These are phyloP conservation scores for Debaryomyces castellii DNA, from an alignment of 805 yeast genomes.

Conservation along the genomic window DNA sequence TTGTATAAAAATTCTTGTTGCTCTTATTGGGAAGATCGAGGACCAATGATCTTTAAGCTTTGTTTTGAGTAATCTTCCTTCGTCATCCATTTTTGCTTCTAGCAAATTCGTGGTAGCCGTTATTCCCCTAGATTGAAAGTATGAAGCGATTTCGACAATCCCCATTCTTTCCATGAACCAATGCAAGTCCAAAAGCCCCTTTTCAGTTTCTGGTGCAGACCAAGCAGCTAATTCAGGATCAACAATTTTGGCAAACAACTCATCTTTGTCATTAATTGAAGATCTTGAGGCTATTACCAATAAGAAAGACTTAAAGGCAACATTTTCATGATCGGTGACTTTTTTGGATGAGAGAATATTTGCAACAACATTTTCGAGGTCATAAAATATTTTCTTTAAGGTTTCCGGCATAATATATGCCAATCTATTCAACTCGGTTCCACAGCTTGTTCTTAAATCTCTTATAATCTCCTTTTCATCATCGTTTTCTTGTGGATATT, in stretches of 20 bases:
- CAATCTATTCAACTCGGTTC: slow-evolving; percentile 89
- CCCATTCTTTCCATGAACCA: slow-evolving; percentile 99
- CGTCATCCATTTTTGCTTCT: slow-evolving; percentile 84
- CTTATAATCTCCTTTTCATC: slow-evolving; percentile 78
- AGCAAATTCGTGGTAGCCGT: slow-evolving; percentile 73
- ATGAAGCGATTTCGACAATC: slow-evolving; percentile 87
- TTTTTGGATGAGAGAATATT: slow-evolving; percentile 65
- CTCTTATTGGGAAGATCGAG: slow-evolving; percentile 89
- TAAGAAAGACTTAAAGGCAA: slow-evolving; percentile 88
- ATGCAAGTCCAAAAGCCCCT: slow-evolving; percentile 83
- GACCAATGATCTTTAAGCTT: slow-evolving; percentile 90
- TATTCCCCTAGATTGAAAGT: slow-evolving; percentile 81
- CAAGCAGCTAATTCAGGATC: slow-evolving; percentile 92
- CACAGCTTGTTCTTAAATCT: slow-evolving; percentile 88
- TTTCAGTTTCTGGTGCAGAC: slow-evolving; percentile 88
- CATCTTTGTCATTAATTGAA: slow-evolving; percentile 68
- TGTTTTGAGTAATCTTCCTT: slow-evolving; percentile 72
- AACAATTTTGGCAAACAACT: slow-evolving; percentile 79
- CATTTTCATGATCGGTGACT: slow-evolving; percentile 86
- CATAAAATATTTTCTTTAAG: slow-evolving; percentile 73
- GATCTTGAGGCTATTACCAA: slow-evolving; percentile 90
- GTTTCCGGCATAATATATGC: slow-evolving; percentile 95
- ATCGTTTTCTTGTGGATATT: slow-evolving; percentile 67
- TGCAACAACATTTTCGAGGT: slow-evolving; percentile 78
- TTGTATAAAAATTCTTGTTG: slow-evolving; percentile 91